phyloP scores from a whole-genome alignment of 148 eudicot species.

The Hydrangea macrophylla region DNA sequence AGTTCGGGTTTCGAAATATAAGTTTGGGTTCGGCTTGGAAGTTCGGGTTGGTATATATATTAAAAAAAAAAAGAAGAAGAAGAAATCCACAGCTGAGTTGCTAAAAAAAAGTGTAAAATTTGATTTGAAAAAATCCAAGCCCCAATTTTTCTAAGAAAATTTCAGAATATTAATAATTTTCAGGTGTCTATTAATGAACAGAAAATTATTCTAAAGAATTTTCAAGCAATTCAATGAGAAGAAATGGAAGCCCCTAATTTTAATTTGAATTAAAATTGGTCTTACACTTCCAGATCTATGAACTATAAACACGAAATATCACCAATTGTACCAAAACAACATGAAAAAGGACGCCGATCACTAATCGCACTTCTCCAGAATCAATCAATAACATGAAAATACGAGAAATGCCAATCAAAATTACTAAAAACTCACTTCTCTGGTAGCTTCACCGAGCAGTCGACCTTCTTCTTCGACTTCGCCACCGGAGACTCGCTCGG shows the following conservation, averaged over 20 bases:
- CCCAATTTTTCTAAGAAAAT: no score
- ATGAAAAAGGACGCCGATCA: neutral
- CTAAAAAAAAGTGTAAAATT: neutral
- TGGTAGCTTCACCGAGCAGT: constrained; percentile 33
- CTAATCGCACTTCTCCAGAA: neutral
- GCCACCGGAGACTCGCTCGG: neutral
- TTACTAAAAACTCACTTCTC: constrained; percentile 41
- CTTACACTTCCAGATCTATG: neutral
- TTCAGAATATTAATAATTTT: no score
- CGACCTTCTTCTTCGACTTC: constrained; percentile 25
- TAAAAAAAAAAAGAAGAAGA: no score
- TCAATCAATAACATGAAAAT: neutral
- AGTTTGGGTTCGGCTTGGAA: no score
- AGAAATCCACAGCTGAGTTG: neutral
- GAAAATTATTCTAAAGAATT: neutral
- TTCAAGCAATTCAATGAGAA: neutral
- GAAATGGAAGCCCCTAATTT: neutral
- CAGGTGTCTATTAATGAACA: no score
- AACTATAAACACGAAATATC: neutral
- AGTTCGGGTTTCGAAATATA: no score
- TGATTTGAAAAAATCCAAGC: neutral
- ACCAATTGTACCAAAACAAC: neutral
- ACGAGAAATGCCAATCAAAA: neutral
- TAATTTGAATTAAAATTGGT: no score
- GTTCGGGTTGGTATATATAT: no score